Percentiles rank a stretch among this genome's conserved stretches.
Conservation (phyloP, 345 rosid species). For the Euphorbia lathyris region DNA sequence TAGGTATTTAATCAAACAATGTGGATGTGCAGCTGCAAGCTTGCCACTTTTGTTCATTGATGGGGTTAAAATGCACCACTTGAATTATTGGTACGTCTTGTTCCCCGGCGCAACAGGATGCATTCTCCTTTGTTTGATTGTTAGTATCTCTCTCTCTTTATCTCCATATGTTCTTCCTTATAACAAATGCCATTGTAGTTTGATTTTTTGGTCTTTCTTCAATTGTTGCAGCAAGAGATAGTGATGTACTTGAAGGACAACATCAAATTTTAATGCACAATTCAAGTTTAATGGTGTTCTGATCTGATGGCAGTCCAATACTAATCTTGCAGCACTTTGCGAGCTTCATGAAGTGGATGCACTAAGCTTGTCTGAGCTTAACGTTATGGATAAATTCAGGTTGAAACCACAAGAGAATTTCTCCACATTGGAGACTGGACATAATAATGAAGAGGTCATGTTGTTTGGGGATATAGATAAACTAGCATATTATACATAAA, state of each 20-base stretch:
- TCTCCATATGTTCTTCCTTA: not conserved
- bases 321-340: not conserved
- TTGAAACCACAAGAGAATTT: not conserved
- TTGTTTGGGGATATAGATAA: too few relatives aligned
- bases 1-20: not conserved
- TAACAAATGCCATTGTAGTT: not conserved
- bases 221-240: slow-evolving; percentile 72
- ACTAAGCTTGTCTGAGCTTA: not conserved
- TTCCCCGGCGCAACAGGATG: slow-evolving; percentile 93
- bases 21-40: slow-evolving; percentile 65
- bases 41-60: slow-evolving; percentile 86
- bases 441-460: too few relatives aligned
- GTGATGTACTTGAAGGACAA: slow-evolving; percentile 72
- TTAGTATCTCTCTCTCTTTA: slow-evolving; percentile 31
- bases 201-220: not conserved
- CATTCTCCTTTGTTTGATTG: slow-evolving; percentile 66
- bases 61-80: slow-evolving; percentile 66
- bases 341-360: not conserved
- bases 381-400: not conserved
- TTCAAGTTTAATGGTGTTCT: not conserved
- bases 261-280: slow-evolving; percentile 47
- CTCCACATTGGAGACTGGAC: too few relatives aligned
- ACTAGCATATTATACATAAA: too few relatives aligned
- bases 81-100: slow-evolving; percentile 72
- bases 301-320: not conserved